Percentiles rank a stretch among this genome's conserved stretches.
Conservation (phyloP, 1,284 basidiomycete species). For the Leccinum fallax region DNA sequence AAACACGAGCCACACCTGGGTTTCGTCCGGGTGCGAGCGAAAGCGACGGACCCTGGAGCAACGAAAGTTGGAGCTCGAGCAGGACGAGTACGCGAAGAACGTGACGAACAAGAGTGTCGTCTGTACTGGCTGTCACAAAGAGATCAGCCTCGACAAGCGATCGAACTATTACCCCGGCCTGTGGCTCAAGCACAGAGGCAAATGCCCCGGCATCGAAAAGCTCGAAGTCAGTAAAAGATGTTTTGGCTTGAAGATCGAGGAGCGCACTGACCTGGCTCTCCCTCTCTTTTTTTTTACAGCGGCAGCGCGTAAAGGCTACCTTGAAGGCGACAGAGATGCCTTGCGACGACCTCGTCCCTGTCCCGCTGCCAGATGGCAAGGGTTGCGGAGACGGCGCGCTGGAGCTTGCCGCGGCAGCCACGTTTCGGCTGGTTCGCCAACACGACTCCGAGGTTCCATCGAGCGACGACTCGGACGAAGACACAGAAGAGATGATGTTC, state of each 20-base stretch:
- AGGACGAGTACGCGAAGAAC: constrained; percentile 30
- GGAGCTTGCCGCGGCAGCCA: constrained; percentile 4
- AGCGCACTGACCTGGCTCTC: constrained; percentile 15
- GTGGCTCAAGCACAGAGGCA: constrained; percentile 31
- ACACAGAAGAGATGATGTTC: constrained; percentile 23
- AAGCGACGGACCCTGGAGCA: constrained; percentile 34
- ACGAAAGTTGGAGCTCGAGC: constrained; percentile 32
- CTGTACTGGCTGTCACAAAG: constrained; percentile 29
- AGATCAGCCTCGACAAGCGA: constrained; percentile 37
- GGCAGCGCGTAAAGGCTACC: constrained; percentile 14
- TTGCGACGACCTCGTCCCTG: neutral
- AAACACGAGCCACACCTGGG: constrained; percentile 10
- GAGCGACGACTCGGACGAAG: constrained; percentile 25
- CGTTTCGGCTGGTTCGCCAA: neutral
- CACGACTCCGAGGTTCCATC: constrained; percentile 7
- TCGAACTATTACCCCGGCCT: constrained; percentile 38
- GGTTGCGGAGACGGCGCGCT: constrained; percentile 3
- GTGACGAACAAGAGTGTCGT: constrained; percentile 31
- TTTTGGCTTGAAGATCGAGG: neutral
- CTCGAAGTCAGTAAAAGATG: constrained; percentile 30
- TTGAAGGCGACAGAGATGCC: neutral
- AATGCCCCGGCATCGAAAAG: constrained; percentile 27
- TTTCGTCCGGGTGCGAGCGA: constrained; percentile 26
- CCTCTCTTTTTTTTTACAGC: neutral
- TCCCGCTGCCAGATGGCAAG: neutral